Conservation (phyloP, 257 asterid species). For the Ophiorrhiza pumila region DNA sequence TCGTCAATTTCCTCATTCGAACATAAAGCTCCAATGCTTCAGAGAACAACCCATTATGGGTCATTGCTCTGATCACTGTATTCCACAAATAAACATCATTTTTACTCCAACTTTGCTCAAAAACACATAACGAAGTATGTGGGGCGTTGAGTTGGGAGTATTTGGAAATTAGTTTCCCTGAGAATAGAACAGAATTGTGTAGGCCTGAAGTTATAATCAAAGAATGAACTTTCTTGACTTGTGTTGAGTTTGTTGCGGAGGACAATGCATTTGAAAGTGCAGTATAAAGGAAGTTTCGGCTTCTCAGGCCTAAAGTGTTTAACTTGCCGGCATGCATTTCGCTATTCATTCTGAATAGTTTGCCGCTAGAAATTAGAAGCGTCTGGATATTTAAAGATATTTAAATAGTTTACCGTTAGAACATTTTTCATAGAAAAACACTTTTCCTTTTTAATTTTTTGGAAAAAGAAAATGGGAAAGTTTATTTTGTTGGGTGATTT, state of each 20-base stretch:
- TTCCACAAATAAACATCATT: constrained; percentile 55
- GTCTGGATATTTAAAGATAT: not conserved
- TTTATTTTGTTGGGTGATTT: too few species aligned
- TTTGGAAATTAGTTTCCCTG: constrained; percentile 61
- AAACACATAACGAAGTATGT: constrained; percentile 40
- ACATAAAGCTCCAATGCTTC: constrained; percentile 55
- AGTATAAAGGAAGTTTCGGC: constrained; percentile 20
- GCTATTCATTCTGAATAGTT: not conserved
- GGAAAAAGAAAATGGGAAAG: too few species aligned
- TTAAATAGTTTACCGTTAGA: not conserved
- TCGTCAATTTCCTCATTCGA: constrained; percentile 45
- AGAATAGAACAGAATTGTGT: constrained; percentile 41
- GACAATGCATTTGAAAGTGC: constrained; percentile 51
- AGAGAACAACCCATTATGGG: constrained; percentile 45
- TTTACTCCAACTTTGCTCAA: constrained; percentile 26
- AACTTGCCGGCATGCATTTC: constrained; percentile 28
- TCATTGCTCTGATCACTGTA: constrained; percentile 70
- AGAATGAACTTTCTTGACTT: constrained; percentile 55
- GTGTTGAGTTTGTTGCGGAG: constrained; percentile 30
- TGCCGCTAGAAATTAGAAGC: not conserved
- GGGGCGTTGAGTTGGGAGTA: constrained; percentile 65
- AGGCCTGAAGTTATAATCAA: constrained; percentile 48
- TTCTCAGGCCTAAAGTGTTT: constrained; percentile 6
- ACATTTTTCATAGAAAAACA: too few species aligned
- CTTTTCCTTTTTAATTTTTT: too few species aligned